A percentile compares a stretch with the other conserved stretches of the same genome.
Conservation (phyloP, 352 stramenopile genomes). For the Blastocystis hominis region DNA sequence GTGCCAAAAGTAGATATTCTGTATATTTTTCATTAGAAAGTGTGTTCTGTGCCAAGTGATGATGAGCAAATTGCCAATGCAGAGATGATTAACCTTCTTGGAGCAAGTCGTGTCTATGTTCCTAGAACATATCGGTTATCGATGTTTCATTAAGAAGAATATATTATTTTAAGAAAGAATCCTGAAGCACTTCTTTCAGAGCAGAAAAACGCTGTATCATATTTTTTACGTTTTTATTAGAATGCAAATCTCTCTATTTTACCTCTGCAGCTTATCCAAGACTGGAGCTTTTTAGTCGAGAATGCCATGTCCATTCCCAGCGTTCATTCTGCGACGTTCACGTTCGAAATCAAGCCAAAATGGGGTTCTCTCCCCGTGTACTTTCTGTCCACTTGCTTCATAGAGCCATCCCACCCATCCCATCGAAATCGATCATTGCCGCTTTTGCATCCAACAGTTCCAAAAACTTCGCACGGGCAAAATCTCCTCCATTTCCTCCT, state of each 20-base stretch:
- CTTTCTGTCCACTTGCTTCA: neutral
- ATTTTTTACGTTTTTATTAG: neutral
- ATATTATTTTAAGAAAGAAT: neutral
- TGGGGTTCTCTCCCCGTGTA: neutral
- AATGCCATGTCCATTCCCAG: neutral
- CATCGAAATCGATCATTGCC: neutral
- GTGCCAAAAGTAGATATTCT: neutral
- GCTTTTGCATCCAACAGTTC: constrained; percentile 24
- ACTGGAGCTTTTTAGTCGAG: neutral
- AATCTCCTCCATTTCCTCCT: neutral
- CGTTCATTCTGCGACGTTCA: neutral
- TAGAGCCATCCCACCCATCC: neutral
- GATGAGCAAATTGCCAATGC: neutral
- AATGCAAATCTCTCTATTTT: neutral
- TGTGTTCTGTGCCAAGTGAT: neutral
- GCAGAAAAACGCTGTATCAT: neutral
- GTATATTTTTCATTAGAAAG: neutral
- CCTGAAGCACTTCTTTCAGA: neutral
- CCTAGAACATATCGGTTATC: neutral
- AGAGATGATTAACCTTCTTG: neutral
- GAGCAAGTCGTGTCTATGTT: neutral
- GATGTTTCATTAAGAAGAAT: neutral
- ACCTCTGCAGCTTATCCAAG: neutral
- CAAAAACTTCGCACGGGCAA: neutral
- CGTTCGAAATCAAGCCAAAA: constrained; percentile 28